Evolutionary conservation across 768 basidiomycete genomes (phyloP), one percentile per base, ranked within the genome.

Genomic region (Fistulinella prunicolor): DNA sequence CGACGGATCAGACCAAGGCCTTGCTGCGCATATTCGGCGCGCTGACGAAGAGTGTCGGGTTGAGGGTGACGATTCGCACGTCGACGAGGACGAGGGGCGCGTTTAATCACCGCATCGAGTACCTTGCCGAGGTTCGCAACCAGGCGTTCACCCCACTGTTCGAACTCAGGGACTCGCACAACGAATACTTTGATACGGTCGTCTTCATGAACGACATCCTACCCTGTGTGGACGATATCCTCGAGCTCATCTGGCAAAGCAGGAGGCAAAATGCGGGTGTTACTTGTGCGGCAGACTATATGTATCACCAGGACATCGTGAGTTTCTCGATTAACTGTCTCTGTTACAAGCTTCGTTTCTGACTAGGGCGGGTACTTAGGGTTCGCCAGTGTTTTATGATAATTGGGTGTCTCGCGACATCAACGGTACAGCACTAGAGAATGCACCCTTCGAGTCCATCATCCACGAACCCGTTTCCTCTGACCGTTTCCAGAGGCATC

Each of bases 151-250:
- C 89, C 2, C 96, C 96, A 1, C 74, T 98, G 20, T 89, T 95
- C 70, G 96, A 98, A 62, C 79, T 96, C 30, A 79, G 96, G 34
- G 94, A 96, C 64, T 73, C 85, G 21, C 85, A 94, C 64, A 88
- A 88, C 64, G 95, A 98, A 70, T 86, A 90, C 58, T 99, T 98
- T 57, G 95, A 99, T 72, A 82, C 86, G 30, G 89, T 99, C 72
- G 75, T 98, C 51, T 99, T 99, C 78, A 98, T 98, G 94, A 99
- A 99, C 79, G 96, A 99, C 68, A 86, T 99, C 69, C 75, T 99
- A 9, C 96, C 96, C 19, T 99, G 96, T 69, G 83, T 96, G 30
- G 96, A 99, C 68, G 96, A 99, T 70, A 71, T 99, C 47, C 83
- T 99, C 60, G 96, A 99, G 72, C 83, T 99, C 62, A 94, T 99